These are phyloP conservation scores for Coccomyxa sp. DNA, from an alignment of 139 green algal genomes.

Conservation along the genomic window DNA sequence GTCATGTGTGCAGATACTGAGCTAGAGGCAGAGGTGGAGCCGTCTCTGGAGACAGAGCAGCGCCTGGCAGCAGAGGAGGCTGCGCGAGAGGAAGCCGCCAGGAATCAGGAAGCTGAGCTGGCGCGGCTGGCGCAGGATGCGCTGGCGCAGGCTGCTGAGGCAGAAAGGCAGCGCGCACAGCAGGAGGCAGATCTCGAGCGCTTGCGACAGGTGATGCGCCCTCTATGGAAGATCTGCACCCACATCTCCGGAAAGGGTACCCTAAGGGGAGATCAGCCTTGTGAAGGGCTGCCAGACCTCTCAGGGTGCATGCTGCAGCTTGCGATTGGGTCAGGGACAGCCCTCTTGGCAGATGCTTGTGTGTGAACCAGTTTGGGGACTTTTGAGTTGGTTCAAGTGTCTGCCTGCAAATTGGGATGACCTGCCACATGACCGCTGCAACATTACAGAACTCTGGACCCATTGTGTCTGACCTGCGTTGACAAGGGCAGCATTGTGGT, in stretches of 20 bases:
- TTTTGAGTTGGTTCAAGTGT: neutral
- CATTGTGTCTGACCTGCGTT: too few species aligned
- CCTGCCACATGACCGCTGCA: too few species aligned
- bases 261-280: too few species aligned
- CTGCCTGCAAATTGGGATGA: too few species aligned
- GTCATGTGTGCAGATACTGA: slow-evolving; percentile 56
- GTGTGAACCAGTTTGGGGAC: neutral
- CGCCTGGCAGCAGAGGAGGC: slow-evolving; percentile 15
- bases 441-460: too few species aligned
- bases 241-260: too few species aligned
- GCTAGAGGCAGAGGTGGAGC: slow-evolving; percentile 74
- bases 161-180: neutral
- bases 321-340: neutral
- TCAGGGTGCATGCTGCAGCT: neutral
- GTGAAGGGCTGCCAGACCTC: too few species aligned
- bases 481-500: slow-evolving; percentile 4
- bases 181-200: slow-evolving; percentile 7
- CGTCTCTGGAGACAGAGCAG: slow-evolving; percentile 67
- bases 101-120: neutral
- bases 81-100: neutral
- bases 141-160: neutral
- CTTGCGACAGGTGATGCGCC: neutral
- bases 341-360: neutral
- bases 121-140: neutral
- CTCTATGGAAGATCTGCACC: neutral